Conservation (phyloP, 306 rosid species). For the Comarum palustre region DNA sequence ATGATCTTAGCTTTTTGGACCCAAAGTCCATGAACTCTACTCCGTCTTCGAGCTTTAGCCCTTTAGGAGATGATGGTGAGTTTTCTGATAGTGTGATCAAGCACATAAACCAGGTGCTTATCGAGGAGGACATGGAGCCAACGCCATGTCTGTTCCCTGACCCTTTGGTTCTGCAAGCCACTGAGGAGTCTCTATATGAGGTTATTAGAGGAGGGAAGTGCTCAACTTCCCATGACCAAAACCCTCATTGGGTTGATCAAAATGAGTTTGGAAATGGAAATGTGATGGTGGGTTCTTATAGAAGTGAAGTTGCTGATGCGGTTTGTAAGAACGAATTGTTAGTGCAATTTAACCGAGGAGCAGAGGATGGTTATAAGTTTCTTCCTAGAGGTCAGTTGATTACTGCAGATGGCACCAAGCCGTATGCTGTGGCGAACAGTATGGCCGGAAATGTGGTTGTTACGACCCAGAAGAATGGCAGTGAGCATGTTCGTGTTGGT, state of each 20-base stretch:
- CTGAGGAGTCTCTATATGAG: slow-evolving; percentile 55
- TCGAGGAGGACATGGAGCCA: slow-evolving; percentile 59
- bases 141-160: slow-evolving; percentile 47
- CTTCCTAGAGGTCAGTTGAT: slow-evolving; percentile 45
- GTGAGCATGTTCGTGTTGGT: slow-evolving; percentile 12
- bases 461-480: slow-evolving; percentile 28
- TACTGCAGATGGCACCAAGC: slow-evolving; percentile 29
- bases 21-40: not conserved
- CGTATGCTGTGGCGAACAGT: slow-evolving; percentile 12
- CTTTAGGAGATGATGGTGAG: slow-evolving; percentile 38
- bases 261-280: not conserved
- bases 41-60: slow-evolving; percentile 6
- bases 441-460: slow-evolving; percentile 25
- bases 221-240: slow-evolving; percentile 35
- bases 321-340: slow-evolving; percentile 43
- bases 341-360: slow-evolving; percentile 56
- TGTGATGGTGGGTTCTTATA: slow-evolving; percentile 25
- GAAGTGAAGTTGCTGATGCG: slow-evolving; percentile 25
- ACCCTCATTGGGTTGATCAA: not conserved
- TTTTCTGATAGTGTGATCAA: slow-evolving; percentile 34
- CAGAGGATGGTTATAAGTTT: slow-evolving; percentile 58
- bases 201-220: slow-evolving; percentile 32
- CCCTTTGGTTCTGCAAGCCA: slow-evolving; percentile 46
- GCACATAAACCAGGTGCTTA: slow-evolving; percentile 50
- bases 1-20: slow-evolving; percentile 20